Evolutionary conservation across 2,329 filamentous ascomycete genomes (phyloP).

Genomic region (Chaetomium olivaceum): DNA sequence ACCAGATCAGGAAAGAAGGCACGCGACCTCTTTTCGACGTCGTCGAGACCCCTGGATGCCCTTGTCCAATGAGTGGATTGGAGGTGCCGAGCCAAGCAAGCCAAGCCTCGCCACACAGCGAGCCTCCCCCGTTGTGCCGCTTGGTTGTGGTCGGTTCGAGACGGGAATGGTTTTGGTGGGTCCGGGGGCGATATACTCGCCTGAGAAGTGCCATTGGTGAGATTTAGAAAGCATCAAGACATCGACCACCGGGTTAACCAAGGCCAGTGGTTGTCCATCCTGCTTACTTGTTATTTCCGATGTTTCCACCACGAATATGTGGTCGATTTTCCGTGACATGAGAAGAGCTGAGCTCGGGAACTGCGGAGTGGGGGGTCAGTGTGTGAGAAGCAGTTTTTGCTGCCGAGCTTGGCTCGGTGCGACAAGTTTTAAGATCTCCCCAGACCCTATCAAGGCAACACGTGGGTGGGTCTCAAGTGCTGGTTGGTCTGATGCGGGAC

Average conservation of each 20-base stretch:
- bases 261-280: neutral
- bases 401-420: neutral
- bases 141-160: neutral
- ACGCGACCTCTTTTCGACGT: slow-evolving; percentile 14
- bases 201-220: too few species aligned
- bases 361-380: neutral
- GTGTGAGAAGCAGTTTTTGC: neutral
- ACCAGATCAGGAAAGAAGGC: slow-evolving; percentile 9
- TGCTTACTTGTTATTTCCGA: neutral
- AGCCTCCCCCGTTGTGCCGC: neutral
- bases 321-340: neutral
- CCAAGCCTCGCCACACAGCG: neutral
- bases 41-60: neutral
- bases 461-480: slow-evolving; percentile 10
- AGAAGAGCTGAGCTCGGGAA: neutral
- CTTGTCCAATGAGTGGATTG: neutral
- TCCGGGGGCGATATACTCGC: neutral
- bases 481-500: slow-evolving; percentile 15
- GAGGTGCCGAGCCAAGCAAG: neutral
- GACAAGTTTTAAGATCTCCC: neutral
- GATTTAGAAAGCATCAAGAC: too few species aligned
- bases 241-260: too few species aligned
- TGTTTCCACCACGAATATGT: neutral
- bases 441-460: slow-evolving; percentile 18
- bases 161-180: neutral